Conservation (phyloP, 257 asterid genomes). For the Ilex asprella region DNA sequence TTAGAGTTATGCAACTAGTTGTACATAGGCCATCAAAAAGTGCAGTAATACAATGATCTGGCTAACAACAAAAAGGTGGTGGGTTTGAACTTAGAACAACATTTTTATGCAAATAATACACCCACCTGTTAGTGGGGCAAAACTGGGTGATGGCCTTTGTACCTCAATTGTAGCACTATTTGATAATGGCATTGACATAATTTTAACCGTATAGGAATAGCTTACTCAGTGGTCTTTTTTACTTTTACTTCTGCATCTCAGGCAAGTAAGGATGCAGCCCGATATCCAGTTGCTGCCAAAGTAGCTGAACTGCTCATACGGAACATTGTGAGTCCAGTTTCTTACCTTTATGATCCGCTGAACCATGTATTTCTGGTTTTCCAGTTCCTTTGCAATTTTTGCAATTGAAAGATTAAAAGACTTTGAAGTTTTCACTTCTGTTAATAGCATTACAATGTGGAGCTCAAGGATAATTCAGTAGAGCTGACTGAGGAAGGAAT, state of each 20-base stretch:
- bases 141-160: too few species aligned
- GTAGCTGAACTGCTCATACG: constrained; percentile 78
- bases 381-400: too few species aligned
- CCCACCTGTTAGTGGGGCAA: too few species aligned
- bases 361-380: not conserved
- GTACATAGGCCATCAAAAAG: too few species aligned
- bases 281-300: constrained; percentile 94
- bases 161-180: not conserved
- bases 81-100: too few species aligned
- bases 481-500: constrained; percentile 97
- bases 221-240: constrained; percentile 5
- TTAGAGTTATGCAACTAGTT: too few species aligned
- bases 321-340: constrained; percentile 53
- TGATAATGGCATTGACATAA: too few species aligned
- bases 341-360: constrained; percentile 1
- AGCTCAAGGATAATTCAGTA: constrained; percentile 87
- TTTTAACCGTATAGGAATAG: not conserved
- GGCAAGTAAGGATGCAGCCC: constrained; percentile 84
- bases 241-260: constrained; percentile 21
- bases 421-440: constrained; percentile 9
- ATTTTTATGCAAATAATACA: too few species aligned
- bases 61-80: not conserved
- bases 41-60: not conserved
- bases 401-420: not conserved
- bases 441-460: constrained; percentile 80